Base-by-base conservation (phyloP, 2,329 filamentous ascomycete genomes). In the Ascochyta koolunga region DNA sequence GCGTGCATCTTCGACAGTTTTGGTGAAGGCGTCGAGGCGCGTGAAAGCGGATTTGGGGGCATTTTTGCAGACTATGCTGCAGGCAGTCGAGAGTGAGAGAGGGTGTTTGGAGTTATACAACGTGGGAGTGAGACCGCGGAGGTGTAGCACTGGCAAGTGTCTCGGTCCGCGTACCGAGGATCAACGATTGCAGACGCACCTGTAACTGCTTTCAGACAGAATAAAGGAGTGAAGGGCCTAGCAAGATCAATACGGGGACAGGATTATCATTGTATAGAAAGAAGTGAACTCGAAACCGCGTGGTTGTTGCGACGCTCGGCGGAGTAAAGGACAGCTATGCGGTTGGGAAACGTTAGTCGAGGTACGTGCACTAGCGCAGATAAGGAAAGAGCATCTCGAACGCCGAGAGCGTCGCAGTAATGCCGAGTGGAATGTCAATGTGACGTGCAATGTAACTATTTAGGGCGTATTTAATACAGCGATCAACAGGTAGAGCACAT, bases 1-100 rank as follows among this genome's bases (percentile, higher is more conserved):
- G 68, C 95, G 87, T 64, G 96, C 95, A 86, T 99, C 95, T 76
- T 99, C 95, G 66, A 99, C 95, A 11, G 95, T 99, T 80, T 99
- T 99, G 45, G 93, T 96, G 76, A 99, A 99, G 83, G 95, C 95
- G 78, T 99, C 95, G 61, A 99, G 90, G 85, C 89, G 89, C 56
- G 90, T 96, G 75, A 99, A 97, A 76, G 95, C 88, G 66, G 91
- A 96, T 82, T 96, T 96, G 71, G 88, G 80, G 93, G 82, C 95
- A 98, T 98, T 46, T 67, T 56, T 56, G 50, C 48, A 44, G 50
- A 31, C 35, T 22, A 43, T 53, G 56, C 58, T 58, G 37, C 58
- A 48, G 39, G 48, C 29, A 50, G 35, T 40, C 18, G 37, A 25
- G 33, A 16, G 31, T 13, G 22, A 18, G 50, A 49, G 24, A 29